phyloP scores from a whole-genome alignment of 768 basidiomycete genomes.

The Cantharellus cinnabarinus region DNA sequence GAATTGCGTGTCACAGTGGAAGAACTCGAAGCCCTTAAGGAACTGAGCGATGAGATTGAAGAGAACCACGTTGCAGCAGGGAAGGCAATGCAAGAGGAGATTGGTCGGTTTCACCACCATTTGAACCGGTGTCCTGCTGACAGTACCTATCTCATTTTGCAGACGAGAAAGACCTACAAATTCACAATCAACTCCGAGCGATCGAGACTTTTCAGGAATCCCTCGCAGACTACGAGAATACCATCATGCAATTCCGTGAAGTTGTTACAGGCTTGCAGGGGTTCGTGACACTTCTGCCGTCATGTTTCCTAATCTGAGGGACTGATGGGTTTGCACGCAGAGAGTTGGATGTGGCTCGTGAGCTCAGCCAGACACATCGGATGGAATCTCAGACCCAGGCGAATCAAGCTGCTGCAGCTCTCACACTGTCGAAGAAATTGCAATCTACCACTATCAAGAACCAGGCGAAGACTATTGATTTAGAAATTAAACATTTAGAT shows the following conservation, averaged over 20 bases:
- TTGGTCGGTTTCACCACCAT: constrained; percentile 33
- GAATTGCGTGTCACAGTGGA: constrained; percentile 94
- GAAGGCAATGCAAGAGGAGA: constrained; percentile 71
- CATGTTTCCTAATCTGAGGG: background rate
- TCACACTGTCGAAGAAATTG: constrained; percentile 86
- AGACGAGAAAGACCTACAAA: constrained; percentile 36
- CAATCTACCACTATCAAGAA: constrained; percentile 83
- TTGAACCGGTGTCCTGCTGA: background rate
- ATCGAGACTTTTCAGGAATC: constrained; percentile 53
- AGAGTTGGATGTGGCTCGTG: constrained; percentile 66
- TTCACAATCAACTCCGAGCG: constrained; percentile 45
- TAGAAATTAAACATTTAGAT: constrained; percentile 73
- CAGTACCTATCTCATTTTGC: background rate
- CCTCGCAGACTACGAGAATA: constrained; percentile 68
- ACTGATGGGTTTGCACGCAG: constrained; percentile 21
- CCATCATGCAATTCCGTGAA: constrained; percentile 84
- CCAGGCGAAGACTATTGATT: constrained; percentile 72
- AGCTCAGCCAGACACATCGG: constrained; percentile 70
- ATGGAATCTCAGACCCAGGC: constrained; percentile 64
- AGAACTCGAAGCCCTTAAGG: constrained; percentile 87
- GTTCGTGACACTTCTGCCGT: constrained; percentile 23
- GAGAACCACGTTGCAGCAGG: constrained; percentile 92
- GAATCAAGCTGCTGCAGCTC: constrained; percentile 79
- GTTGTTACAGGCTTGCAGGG: constrained; percentile 66
- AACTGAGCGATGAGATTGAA: constrained; percentile 91